These are phyloP conservation scores for Talaromyces sp. DNA, from an alignment of 2,329 filamentous ascomycete species.

Conservation along the genomic window DNA sequence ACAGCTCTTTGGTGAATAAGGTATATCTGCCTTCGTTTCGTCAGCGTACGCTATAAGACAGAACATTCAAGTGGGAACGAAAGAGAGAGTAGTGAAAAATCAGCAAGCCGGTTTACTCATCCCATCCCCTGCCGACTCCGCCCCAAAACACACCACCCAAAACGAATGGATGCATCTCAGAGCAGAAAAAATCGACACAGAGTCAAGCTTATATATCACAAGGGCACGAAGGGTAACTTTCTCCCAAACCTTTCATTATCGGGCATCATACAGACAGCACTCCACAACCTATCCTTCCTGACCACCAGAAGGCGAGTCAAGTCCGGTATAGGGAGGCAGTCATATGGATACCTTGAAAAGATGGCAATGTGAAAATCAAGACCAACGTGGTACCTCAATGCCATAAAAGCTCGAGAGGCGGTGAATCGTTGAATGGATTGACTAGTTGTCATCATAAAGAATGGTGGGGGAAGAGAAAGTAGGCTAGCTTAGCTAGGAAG, in stretches of 20 bases:
- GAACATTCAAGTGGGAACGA: background rate
- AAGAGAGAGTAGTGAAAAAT: slow-evolving; percentile 17
- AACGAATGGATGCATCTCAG: slow-evolving; percentile 31
- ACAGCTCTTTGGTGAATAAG: too few relatives aligned
- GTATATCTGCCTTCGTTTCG: background rate
- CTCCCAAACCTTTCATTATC: slow-evolving; percentile 20
- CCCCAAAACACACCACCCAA: slow-evolving; percentile 32
- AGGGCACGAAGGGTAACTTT: slow-evolving; percentile 6
- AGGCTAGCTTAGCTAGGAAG: slow-evolving; percentile 14
- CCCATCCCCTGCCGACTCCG: slow-evolving; percentile 39
- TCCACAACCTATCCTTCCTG: slow-evolving; percentile 47
- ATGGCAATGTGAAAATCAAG: slow-evolving; percentile 20
- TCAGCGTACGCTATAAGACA: background rate
- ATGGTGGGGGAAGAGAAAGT: slow-evolving; percentile 13
- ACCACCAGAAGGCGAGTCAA: slow-evolving; percentile 23
- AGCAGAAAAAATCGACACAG: slow-evolving; percentile 30
- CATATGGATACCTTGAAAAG: slow-evolving; percentile 25
- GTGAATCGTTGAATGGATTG: slow-evolving; percentile 60
- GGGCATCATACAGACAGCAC: slow-evolving; percentile 26
- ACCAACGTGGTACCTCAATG: slow-evolving; percentile 19
- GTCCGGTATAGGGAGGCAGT: slow-evolving; percentile 46
- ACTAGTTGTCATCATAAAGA: slow-evolving; percentile 57
- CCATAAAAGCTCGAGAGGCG: slow-evolving; percentile 32
- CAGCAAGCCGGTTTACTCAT: slow-evolving; percentile 44
- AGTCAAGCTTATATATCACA: slow-evolving; percentile 32